Evolutionary conservation across 1,284 basidiomycete genomes (phyloP).

Genomic region (Rhodotorula mucilaginosa): DNA sequence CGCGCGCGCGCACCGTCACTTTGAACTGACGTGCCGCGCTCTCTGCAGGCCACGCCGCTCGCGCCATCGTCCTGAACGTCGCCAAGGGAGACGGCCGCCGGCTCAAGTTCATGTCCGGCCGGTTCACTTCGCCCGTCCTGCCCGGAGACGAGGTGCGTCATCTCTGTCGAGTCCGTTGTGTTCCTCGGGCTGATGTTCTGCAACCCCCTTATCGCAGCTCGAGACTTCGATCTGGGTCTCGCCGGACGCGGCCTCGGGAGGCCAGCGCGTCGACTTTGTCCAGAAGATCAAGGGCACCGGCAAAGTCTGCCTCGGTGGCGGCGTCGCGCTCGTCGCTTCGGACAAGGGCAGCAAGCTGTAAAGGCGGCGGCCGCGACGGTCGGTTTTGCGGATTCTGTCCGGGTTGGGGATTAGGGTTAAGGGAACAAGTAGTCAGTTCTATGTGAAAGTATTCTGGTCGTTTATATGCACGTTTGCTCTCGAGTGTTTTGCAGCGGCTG

Average conservation of each 20-base stretch:
- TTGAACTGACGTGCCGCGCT: slow-evolving; percentile 52
- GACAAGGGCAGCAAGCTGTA: slow-evolving; percentile 39
- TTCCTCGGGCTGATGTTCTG: too few species aligned
- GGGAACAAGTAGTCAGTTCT: too few species aligned
- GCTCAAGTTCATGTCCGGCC: slow-evolving; percentile 64
- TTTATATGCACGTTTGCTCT: too few species aligned
- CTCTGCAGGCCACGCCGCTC: slow-evolving; percentile 64
- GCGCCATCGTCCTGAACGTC: slow-evolving; percentile 64
- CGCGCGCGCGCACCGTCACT: too few species aligned
- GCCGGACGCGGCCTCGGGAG: slow-evolving; percentile 65
- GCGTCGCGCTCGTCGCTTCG: slow-evolving; percentile 37
- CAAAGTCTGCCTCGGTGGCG: slow-evolving; percentile 56
- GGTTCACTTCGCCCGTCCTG: slow-evolving; percentile 61
- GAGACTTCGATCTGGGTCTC: slow-evolving; percentile 73
- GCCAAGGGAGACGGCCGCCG: slow-evolving; percentile 61
- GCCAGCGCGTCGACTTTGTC: slow-evolving; percentile 66
- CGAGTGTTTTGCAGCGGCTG: too few species aligned
- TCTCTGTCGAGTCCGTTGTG: too few species aligned
- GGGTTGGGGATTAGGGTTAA: too few species aligned
- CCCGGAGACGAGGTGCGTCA: slow-evolving; percentile 36
- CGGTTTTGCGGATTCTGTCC: background rate
- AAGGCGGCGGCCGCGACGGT: background rate
- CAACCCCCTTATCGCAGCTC: slow-evolving; percentile 47
- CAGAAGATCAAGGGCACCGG: slow-evolving; percentile 67
- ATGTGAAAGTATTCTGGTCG: too few species aligned